These are phyloP conservation scores for Chalciporus sphaerocephalus DNA, from an alignment of 768 basidiomycete species.

Conservation along the genomic window DNA sequence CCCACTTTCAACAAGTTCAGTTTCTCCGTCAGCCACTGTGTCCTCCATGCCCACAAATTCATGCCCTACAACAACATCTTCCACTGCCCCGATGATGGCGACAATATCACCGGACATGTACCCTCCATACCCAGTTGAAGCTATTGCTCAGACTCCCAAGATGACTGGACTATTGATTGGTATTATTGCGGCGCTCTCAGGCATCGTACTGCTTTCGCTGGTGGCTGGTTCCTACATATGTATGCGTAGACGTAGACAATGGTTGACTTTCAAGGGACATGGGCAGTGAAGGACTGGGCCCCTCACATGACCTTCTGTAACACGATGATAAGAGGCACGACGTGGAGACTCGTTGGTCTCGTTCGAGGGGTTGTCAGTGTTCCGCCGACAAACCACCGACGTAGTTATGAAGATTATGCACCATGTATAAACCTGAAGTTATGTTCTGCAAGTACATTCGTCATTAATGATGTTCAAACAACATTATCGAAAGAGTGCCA, in stretches of 20 bases:
- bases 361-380: too few species aligned
- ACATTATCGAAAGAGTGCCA: conserved; percentile 22
- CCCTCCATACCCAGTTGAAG: conserved; percentile 5
- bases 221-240: conserved; percentile 14
- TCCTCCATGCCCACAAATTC: background rate
- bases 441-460: conserved; percentile 19
- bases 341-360: too few species aligned
- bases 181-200: conserved; percentile 13
- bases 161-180: conserved; percentile 12
- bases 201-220: conserved; percentile 15
- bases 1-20: background rate
- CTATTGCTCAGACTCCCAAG: conserved; percentile 6
- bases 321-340: too few species aligned
- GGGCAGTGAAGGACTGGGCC: background rate
- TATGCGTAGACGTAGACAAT: conserved; percentile 7
- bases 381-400: too few species aligned
- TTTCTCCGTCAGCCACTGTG: background rate
- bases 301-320: too few species aligned
- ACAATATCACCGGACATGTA: background rate
- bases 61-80: background rate
- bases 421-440: background rate
- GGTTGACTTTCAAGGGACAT: background rate
- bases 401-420: background rate
- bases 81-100: background rate
- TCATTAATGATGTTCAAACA: conserved; percentile 32